Evolutionary conservation across 768 basidiomycete genomes (phyloP), one percentile per base, ranked within the genome.

Genomic region (Amanita fuliginea): DNA sequence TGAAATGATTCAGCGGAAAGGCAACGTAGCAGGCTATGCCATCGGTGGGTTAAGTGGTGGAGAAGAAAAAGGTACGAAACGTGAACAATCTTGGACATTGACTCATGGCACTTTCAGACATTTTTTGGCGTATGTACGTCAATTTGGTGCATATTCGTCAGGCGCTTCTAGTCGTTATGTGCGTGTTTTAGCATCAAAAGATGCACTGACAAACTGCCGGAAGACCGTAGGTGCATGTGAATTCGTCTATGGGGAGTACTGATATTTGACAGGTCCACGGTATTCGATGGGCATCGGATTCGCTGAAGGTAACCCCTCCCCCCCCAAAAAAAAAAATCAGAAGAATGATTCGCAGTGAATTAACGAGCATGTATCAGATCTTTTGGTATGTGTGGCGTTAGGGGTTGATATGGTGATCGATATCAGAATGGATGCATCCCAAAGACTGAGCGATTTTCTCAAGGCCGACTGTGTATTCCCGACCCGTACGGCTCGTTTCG

Each of bases 261-360:
- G 35, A 47, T 16, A 7, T 10, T 21, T 37, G 7, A 26, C 52
- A 90, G 88, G 87, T 40, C 90, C 91, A 7, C 76, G 90, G 55
- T 95, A 94, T 66, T 82, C 84, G 3, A 95, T 95, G 91, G 92
- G 90, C 1, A 77, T 94, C 37, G 90, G 91, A 7, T 93, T 90
- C 63, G 89, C 90, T 24, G 91, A 94, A 78, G 88, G 87, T 87
- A 53, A 54, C 26, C 26, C 22, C 22, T 4, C 22, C 22, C 22
- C 22, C 22, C 14, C 16, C 13, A 21, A 42, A 33, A 57, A 40
- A 33, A 57, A 37, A 47, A 16, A 2, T 3, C 22, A 24, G 5
- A 24, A 3, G 32, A 34, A 18, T 21, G 7, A 7, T 6, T 35
- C 44, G 30, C 14, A 34, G 37, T 34, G 42, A 36, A 8, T 37